Evolutionary conservation across 192 early-diverging fungal species (phyloP).

Genomic region (Coemansia javaensis): DNA sequence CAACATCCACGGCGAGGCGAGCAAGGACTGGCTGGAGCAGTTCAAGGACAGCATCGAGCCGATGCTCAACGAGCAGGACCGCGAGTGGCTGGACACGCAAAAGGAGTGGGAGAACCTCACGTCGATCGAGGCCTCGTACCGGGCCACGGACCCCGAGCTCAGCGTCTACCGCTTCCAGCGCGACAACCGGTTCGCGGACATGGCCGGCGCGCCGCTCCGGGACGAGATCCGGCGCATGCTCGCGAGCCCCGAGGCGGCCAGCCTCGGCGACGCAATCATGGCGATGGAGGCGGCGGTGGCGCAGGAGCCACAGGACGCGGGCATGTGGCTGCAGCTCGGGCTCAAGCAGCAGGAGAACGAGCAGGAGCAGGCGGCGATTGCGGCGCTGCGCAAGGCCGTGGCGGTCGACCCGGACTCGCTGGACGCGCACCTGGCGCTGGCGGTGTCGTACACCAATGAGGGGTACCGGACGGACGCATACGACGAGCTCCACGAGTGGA

Average conservation of each 20-base stretch:
- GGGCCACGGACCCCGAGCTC: constrained; percentile 55
- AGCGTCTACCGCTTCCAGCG: constrained; percentile 67
- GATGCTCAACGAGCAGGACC: constrained; percentile 56
- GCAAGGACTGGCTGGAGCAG: constrained; percentile 61
- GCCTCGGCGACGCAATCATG: constrained; percentile 83
- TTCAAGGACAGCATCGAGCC: constrained; percentile 68
- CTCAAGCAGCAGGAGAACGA: constrained; percentile 96
- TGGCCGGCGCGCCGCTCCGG: constrained; percentile 36
- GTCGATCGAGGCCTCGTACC: constrained; percentile 26
- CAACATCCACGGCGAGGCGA: constrained; percentile 46
- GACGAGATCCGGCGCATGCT: constrained; percentile 53
- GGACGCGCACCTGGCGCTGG: constrained; percentile 79
- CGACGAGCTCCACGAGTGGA: constrained; percentile 84
- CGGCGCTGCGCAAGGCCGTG: constrained; percentile 78
- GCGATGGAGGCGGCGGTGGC: constrained; percentile 87
- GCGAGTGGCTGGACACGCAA: constrained; percentile 68
- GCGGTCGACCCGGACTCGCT: constrained; percentile 65
- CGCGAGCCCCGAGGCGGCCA: constrained; percentile 48
- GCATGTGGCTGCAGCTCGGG: constrained; percentile 83
- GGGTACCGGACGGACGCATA: constrained; percentile 79
- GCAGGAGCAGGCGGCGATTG: constrained; percentile 85
- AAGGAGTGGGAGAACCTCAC: constrained; percentile 65
- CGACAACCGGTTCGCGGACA: constrained; percentile 27
- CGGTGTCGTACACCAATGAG: constrained; percentile 95
- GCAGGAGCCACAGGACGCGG: constrained; percentile 69